Conservation (phyloP, 2,329 filamentous ascomycete species). For the Penicillium concentricum region DNA sequence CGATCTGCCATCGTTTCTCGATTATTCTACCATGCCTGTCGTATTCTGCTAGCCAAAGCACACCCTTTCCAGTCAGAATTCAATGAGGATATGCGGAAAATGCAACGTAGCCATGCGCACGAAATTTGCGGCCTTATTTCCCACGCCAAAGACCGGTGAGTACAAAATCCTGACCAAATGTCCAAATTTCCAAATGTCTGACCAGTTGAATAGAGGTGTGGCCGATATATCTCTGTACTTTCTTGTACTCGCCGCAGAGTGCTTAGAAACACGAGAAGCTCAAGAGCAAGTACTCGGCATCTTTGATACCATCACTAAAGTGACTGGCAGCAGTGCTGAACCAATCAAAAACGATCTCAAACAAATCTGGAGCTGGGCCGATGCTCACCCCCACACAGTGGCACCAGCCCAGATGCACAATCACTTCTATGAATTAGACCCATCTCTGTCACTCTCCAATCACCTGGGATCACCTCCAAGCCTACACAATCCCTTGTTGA, state of each 20-base stretch:
- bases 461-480: conserved; percentile 41
- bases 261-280: conserved; percentile 65
- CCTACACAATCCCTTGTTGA: conserved; percentile 69
- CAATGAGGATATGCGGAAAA: conserved; percentile 65
- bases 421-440: conserved; percentile 21
- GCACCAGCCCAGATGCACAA: conserved; percentile 19
- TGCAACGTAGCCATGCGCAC: conserved; percentile 72
- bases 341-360: conserved; percentile 72
- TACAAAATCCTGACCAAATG: neutral
- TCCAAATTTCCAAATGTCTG: neutral
- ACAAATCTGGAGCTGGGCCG: conserved; percentile 72
- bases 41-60: conserved; percentile 75
- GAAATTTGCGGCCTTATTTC: conserved; percentile 88
- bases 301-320: conserved; percentile 69
- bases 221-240: conserved; percentile 76
- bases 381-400: conserved; percentile 34
- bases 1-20: conserved; percentile 76
- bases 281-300: conserved; percentile 79
- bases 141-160: conserved; percentile 72
- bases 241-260: conserved; percentile 73
- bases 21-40: conserved; percentile 84
- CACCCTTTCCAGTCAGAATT: conserved; percentile 66
- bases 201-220: conserved; percentile 55
- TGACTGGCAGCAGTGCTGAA: conserved; percentile 75
- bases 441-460: conserved; percentile 26